Conservation (phyloP, 202 grass and related monocot genomes). For the Bolboschoenoplectus hybrid region DNA sequence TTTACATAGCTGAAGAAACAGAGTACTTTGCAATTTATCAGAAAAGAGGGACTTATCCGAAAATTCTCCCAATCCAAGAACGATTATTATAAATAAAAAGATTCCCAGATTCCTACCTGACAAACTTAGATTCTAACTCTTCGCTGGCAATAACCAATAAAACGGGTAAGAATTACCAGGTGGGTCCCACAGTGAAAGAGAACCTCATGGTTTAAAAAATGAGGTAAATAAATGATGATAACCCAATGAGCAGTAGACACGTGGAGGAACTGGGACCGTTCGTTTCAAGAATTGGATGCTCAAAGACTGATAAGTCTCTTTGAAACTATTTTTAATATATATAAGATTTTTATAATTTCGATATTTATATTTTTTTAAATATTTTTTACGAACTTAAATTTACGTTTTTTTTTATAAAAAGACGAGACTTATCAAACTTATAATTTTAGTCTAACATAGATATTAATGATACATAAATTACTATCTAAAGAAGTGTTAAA, state of each 20-base stretch:
- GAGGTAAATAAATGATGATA: conserved; percentile 1
- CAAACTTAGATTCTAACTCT: conserved; percentile 24
- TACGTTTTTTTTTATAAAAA: no score
- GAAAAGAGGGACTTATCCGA: neutral
- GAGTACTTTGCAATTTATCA: neutral
- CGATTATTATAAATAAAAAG: neutral
- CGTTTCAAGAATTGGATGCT: conserved; percentile 15
- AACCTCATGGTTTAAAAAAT: neutral
- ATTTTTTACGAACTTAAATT: no score
- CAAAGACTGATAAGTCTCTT: neutral
- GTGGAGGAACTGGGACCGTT: conserved; percentile 14
- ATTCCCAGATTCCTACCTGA: conserved; percentile 30
- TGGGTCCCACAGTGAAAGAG: conserved; percentile 10
- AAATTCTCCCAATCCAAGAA: neutral
- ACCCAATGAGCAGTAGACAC: neutral
- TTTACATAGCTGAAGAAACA: no score
- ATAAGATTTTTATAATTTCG: no score
- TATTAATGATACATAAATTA: neutral
- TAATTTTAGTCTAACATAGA: no score
- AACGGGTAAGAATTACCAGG: conserved; percentile 6
- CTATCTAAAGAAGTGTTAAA: neutral
- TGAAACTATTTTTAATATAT: no score
- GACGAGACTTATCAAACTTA: no score
- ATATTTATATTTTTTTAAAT: no score
- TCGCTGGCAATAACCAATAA: conserved; percentile 29